Evolutionary conservation across 2,329 filamentous ascomycete genomes (phyloP).

Genomic region (Nothophoma quercina): DNA sequence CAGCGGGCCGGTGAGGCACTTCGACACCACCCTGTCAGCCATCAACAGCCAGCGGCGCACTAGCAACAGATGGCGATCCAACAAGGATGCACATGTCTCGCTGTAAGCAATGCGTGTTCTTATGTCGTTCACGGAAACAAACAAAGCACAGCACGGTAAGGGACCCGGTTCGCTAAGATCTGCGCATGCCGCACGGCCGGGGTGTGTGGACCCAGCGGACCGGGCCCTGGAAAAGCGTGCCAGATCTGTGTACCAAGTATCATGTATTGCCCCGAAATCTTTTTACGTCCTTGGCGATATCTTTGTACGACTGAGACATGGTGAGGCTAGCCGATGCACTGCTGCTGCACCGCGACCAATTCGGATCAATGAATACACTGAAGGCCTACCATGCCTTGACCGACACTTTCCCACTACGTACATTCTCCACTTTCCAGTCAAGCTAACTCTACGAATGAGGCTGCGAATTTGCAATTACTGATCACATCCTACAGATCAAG

Average conservation of each 20-base stretch:
- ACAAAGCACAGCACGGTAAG: conserved; percentile 29
- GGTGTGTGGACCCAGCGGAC: conserved; percentile 32
- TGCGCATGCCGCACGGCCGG: conserved; percentile 24
- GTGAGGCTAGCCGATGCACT: conserved; percentile 29
- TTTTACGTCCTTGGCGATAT: conserved; percentile 46
- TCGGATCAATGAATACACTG: conserved; percentile 31
- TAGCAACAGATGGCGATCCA: conserved; percentile 31
- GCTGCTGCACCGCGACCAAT: conserved; percentile 38
- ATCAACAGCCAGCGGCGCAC: conserved; percentile 35
- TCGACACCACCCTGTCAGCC: conserved; percentile 33
- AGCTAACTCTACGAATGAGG: conserved; percentile 34
- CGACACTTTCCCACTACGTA: conserved; percentile 25
- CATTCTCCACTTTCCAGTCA: conserved; percentile 27
- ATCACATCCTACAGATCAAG: conserved; percentile 17
- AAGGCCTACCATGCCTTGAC: conserved; percentile 25
- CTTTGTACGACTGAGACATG: conserved; percentile 41
- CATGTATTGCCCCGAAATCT: conserved; percentile 35
- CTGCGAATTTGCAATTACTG: conserved; percentile 29
- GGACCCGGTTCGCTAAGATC: conserved; percentile 31
- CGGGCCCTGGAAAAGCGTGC: conserved; percentile 35
- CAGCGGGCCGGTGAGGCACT: conserved; percentile 24
- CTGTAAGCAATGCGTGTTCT: conserved; percentile 14
- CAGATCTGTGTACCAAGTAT: conserved; percentile 39
- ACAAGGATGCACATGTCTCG: conserved; percentile 25
- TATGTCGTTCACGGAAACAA: conserved; percentile 24